Evolutionary conservation across 2,329 filamentous ascomycete species (phyloP).

Genomic region (Penicillium sp.): DNA sequence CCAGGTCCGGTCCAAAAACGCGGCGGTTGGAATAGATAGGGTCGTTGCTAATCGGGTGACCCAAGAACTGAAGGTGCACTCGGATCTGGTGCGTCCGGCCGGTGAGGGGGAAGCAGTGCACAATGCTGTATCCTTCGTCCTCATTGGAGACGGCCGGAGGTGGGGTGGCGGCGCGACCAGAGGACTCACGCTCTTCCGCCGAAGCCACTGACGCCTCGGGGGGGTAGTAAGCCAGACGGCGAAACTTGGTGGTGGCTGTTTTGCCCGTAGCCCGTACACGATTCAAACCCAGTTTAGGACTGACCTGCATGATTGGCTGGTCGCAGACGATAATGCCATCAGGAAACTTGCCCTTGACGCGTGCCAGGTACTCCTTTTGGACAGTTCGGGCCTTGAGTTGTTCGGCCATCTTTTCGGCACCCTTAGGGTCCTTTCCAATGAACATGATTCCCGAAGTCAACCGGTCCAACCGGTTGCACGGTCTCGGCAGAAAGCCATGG

Average conservation of each 20-base stretch:
- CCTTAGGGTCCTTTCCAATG: constrained; percentile 77
- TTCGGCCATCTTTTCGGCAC: constrained; percentile 69
- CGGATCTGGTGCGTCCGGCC: constrained; percentile 92
- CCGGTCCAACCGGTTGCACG: constrained; percentile 90
- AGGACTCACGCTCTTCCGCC: constrained; percentile 18
- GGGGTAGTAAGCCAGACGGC: constrained; percentile 86
- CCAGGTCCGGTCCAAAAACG: constrained; percentile 81
- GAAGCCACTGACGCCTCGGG: constrained; percentile 26
- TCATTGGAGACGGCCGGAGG: constrained; percentile 39
- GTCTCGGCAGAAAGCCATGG: constrained; percentile 56
- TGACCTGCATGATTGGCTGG: constrained; percentile 88
- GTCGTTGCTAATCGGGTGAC: constrained; percentile 93
- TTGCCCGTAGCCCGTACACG: constrained; percentile 92
- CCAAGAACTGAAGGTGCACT: constrained; percentile 90
- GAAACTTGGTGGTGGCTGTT: constrained; percentile 83
- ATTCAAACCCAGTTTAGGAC: constrained; percentile 90
- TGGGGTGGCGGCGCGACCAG: constrained; percentile 30
- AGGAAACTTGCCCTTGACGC: constrained; percentile 86
- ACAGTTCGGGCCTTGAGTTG: constrained; percentile 79
- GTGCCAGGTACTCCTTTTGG: constrained; percentile 89
- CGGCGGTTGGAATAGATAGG: constrained; percentile 94
- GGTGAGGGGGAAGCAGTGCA: constrained; percentile 87
- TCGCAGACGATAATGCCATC: constrained; percentile 88
- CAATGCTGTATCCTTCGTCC: constrained; percentile 79
- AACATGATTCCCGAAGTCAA: constrained; percentile 98